phyloP scores from a whole-genome alignment of 495 filamentous ascomycete genomes.

The Trichodelitschia bisporula region DNA sequence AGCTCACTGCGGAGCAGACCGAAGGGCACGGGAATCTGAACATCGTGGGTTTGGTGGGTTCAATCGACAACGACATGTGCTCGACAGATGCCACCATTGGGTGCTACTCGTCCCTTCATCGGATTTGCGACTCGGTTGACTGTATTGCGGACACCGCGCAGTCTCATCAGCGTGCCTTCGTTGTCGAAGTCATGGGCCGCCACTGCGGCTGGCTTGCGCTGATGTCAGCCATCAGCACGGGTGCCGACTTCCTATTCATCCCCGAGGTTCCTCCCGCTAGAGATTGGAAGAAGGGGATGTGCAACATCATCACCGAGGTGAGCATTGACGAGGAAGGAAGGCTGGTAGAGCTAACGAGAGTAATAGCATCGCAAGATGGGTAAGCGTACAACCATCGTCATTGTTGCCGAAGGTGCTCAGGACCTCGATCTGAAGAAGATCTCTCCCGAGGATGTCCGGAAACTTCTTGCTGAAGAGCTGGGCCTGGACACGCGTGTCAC shows the following conservation, averaged over 20 bases:
- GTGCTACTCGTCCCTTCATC: conserved; percentile 73
- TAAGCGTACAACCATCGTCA: conserved; percentile 94
- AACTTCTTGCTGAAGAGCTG: conserved; percentile 57
- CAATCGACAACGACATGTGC: conserved; percentile 96
- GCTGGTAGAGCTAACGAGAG: conserved; percentile 13
- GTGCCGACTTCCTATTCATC: conserved; percentile 91
- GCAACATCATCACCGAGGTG: conserved; percentile 51
- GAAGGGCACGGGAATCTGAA: conserved; percentile 59
- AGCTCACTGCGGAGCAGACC: conserved; percentile 44
- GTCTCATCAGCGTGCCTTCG: conserved; percentile 93
- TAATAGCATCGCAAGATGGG: conserved; percentile 65
- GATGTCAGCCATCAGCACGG: conserved; percentile 88
- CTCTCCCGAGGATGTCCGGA: conserved; percentile 52
- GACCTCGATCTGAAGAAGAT: conserved; percentile 74
- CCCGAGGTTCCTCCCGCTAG: conserved; percentile 79
- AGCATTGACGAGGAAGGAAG: not conserved
- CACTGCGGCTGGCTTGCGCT: conserved; percentile 96
- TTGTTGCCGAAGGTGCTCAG: conserved; percentile 85
- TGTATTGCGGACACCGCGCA: conserved; percentile 91
- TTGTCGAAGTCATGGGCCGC: conserved; percentile 98
- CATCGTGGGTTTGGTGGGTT: conserved; percentile 88
- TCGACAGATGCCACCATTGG: conserved; percentile 96
- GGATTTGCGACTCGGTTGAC: conserved; percentile 87
- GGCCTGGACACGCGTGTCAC: conserved; percentile 82
- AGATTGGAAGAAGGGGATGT: conserved; percentile 85